A percentile compares a stretch with the other conserved stretches of the same genome.
Evolutionary conservation across 2,329 filamentous ascomycete genomes (phyloP).

Genomic region (Plenodomus biglobosus): DNA sequence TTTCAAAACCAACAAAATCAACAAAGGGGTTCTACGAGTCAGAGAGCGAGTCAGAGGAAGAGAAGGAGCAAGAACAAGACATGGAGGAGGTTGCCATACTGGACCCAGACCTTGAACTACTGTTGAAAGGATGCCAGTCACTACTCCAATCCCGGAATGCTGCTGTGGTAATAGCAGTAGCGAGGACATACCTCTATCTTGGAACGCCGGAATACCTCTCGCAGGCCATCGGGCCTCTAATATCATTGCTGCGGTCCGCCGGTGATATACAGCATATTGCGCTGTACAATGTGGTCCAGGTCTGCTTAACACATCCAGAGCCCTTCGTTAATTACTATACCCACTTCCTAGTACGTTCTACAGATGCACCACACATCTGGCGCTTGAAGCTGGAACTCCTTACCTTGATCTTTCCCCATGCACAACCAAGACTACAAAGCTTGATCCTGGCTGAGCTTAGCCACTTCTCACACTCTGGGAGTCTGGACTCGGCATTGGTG

Average conservation of each 20-base stretch:
- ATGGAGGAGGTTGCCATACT: constrained; percentile 62
- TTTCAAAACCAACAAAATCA: constrained; percentile 41
- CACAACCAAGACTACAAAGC: constrained; percentile 72
- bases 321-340: constrained; percentile 86
- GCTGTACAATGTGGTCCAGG: constrained; percentile 92
- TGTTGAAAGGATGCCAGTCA: constrained; percentile 78
- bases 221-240: constrained; percentile 75
- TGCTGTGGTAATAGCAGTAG: constrained; percentile 85
- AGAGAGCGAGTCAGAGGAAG: constrained; percentile 44
- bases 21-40: constrained; percentile 77
- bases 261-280: constrained; percentile 88
- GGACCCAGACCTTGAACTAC: constrained; percentile 79
- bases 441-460: constrained; percentile 90
- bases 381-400: constrained; percentile 88
- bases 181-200: constrained; percentile 80
- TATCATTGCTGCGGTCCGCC: constrained; percentile 80
- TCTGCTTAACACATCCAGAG: constrained; percentile 73
- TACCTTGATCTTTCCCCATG: constrained; percentile 86
- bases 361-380: constrained; percentile 81
- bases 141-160: constrained; percentile 91
- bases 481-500: constrained; percentile 73
- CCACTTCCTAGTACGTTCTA: constrained; percentile 83
- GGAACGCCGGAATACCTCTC: constrained; percentile 77
- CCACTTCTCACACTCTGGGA: constrained; percentile 91
- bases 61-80: constrained; percentile 50